Evolutionary conservation across 1,284 basidiomycete genomes (phyloP), one percentile per base, ranked within the genome.

Genomic region (Pseudozyma hubeiensis): DNA sequence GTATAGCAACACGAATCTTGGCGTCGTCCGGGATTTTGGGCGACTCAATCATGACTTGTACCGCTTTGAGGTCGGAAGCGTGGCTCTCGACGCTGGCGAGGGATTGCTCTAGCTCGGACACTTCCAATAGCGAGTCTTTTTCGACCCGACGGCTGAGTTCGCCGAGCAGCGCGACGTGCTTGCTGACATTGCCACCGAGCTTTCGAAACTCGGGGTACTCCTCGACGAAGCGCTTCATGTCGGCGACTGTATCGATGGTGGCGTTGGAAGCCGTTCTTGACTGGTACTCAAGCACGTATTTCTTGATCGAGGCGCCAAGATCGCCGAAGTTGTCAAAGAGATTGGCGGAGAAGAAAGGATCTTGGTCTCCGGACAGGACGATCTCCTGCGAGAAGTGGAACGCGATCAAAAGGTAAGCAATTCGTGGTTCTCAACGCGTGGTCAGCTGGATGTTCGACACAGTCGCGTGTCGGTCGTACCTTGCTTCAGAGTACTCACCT

Each of bases 201-300:
- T 95, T 95, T 75, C 91, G 88, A 84, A 99, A 98, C 85, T 99
- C 97, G 2, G 97, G 97, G 85, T 97, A 99, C 79, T 97, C 95
- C 84, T 99, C 97, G 4, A 99, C 92, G 81, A 99, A 99, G 14
- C 74, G 61, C 59, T 80, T 81, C 81, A 83, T 82, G 81, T 99
- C 97, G 8, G 91, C 87, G 63, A 99, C 94, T 0, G 96, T 98
- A 84, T 97, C 96, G 77, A 99, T 97, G 17, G 92, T 88, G 1
- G 92, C 90, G 2, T 90, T 89, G 62, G 92, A 89, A 1, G 91
- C 90, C 24, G 92, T 88, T 41, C 86, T 81, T 19, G 91, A 90
- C 85, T 96, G 93, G 85, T 98, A 99, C 37, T 94, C 92, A 75
- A 93, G 91, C 4, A 99, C 97, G 84, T 99, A 98, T 53, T 91